Evolutionary conservation across 2,329 filamentous ascomycete genomes (phyloP), one percentile per base, ranked within the genome.

Genomic region (Neocatenulostroma microsporum): DNA sequence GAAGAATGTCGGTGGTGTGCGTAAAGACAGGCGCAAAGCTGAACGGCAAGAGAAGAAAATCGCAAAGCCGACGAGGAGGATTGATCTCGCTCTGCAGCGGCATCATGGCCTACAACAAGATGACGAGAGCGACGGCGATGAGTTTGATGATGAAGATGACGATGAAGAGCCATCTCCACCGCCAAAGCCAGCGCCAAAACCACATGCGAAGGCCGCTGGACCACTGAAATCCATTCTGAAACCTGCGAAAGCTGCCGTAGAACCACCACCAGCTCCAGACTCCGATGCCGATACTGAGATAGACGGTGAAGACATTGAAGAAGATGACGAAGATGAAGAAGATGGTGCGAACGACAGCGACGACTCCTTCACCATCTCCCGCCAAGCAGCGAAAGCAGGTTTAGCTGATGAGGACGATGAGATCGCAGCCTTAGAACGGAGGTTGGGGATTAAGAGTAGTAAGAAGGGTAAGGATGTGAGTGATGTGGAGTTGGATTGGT

Each of bases 361-460:
- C 21, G 36, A 32, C 37, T 46, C 43, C 7, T 42, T 45, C 26
- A 39, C 34, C 9, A 30, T 48, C 10, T 47, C 45, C 34, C 51
- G 23, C 37, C 41, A 41, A 25, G 41, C 45, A 14, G 51, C 45
- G 8, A 53, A 49, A 32, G 46, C 80, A 3, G 77, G 74, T 48
- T 66, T 95, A 4, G 79, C 76, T 1, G 70, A 84, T 43, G 89
- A 98, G 40, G 87, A 96, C 53, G 84, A 79, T 2, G 86, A 94
- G 50, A 96, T 98, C 49, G 80, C 82, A 14, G 79, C 79, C 3
- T 67, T 95, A 21, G 91, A 98, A 64, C 87, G 81, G 59, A 93
- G 84, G 54, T 66, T 98, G 3, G 89, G 91, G 0, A 72, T 95
- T 21, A 84, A 80, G 55, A 76, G 78, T 17, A 82, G 81, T 42